Evolutionary conservation across 345 rosid genomes (phyloP), one percentile per base, ranked within the genome.

Genomic region (Moricandia arvensis): DNA sequence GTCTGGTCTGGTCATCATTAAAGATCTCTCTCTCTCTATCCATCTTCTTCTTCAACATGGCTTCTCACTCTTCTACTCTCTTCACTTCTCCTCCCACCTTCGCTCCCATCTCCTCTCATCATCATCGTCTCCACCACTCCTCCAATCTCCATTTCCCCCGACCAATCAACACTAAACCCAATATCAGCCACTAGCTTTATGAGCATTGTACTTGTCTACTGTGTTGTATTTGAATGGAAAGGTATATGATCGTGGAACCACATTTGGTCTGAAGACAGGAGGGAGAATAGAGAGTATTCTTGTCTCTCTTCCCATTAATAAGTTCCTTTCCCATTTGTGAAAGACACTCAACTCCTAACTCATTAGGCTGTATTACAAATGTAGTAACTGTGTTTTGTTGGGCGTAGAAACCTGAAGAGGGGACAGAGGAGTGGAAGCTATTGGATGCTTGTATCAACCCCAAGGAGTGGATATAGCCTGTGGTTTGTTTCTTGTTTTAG

Each of bases 231-330:
- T n/a, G 8, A 4, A 63, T 59, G 64, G 4, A 30, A 69, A 95
- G 99, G 97, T 95, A 13, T 95, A 95, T 73, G 99, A 95, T 75
- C 88, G 97, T 8, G 99, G 99, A 55, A 95, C 99, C 45, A 92
- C 99, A 17, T 95, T 95, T 80, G 99, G 99, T 66, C 78, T 95
- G 79, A 95, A 92, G 85, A 95, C 99, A 1, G 97, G 99, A 72
- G 97, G 99, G 34, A 76, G 97, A 69, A 95, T 95, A 62, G 97
- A 95, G 85, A 95, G 99, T 57, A 92, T 95, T 81, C 97, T 92
- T 15, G 99, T 95, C 69, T 95, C 97, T 73, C 90, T 95, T 70
- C 99, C 99, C n/a, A n/a, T n/a, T n/a, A n/a, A n/a, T n/a, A n/a
- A n/a, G n/a, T n/a, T n/a, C n/a, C n/a, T 21, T 45, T 29, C n/a